These are phyloP conservation scores for Talaromyces sp. DNA, from an alignment of 2,329 filamentous ascomycete genomes.

Conservation along the genomic window DNA sequence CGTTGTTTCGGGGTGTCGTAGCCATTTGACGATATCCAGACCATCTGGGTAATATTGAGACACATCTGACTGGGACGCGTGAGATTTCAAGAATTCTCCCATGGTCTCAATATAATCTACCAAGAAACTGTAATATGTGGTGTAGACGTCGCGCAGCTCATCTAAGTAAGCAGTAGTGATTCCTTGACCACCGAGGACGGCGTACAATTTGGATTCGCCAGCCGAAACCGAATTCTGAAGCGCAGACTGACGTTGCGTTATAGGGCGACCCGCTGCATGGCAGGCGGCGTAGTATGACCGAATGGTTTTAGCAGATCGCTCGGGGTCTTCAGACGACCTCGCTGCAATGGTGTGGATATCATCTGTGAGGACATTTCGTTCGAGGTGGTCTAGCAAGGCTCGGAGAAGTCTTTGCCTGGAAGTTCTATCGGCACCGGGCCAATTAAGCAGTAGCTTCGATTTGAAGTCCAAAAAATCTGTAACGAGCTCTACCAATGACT, in stretches of 20 bases:
- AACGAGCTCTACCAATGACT: not conserved
- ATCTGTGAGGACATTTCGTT: not conserved
- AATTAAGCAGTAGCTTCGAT: not conserved
- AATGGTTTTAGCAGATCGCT: not conserved
- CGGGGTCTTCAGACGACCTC: not conserved
- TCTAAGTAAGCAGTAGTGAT: not conserved
- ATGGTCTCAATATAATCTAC: not conserved
- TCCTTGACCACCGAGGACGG: not conserved
- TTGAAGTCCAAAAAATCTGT: not conserved
- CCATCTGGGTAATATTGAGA: constrained; percentile 82
- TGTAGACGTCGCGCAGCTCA: not conserved
- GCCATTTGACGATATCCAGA: constrained; percentile 87
- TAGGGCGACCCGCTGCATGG: not conserved
- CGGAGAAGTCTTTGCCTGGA: not conserved
- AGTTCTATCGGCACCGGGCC: not conserved
- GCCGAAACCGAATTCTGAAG: not conserved
- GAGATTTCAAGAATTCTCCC: not conserved
- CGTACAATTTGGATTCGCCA: not conserved
- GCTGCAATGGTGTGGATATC: not conserved
- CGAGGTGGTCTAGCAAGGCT: not conserved
- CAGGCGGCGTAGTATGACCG: not conserved
- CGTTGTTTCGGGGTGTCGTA: constrained; percentile 80
- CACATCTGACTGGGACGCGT: constrained; percentile 36
- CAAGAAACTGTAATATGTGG: not conserved
- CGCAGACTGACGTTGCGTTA: not conserved